Conservation (phyloP, 164 flowering plant genomes). For the Vitis rotundifolia region DNA sequence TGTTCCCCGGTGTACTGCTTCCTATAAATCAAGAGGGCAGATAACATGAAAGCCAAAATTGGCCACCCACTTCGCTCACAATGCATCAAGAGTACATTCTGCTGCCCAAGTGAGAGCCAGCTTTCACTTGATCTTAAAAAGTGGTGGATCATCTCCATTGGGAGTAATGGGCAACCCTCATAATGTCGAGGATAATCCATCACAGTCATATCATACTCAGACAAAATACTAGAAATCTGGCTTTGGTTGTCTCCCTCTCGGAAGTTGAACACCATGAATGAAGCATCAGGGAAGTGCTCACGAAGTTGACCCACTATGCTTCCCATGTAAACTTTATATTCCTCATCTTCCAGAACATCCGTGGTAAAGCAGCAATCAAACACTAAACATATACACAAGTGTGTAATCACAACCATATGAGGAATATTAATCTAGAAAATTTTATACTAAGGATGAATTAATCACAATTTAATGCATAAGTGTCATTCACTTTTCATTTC, state of each 20-base stretch:
- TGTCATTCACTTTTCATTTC: background rate
- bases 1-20: conserved; percentile 60
- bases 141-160: conserved; percentile 66
- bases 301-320: conserved; percentile 48
- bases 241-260: conserved; percentile 51
- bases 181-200: conserved; percentile 69
- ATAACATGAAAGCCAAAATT: conserved; percentile 64
- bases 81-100: conserved; percentile 59
- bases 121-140: conserved; percentile 60
- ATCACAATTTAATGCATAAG: background rate
- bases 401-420: background rate
- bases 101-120: conserved; percentile 59
- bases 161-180: conserved; percentile 59
- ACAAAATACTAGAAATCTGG: conserved; percentile 34
- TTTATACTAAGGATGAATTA: background rate
- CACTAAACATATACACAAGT: conserved; percentile 28
- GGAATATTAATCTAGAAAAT: too few relatives aligned
- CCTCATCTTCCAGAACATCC: conserved; percentile 42
- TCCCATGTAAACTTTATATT: conserved; percentile 48
- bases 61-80: conserved; percentile 75
- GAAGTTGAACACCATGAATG: conserved; percentile 62
- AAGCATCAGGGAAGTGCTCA: conserved; percentile 50
- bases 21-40: conserved; percentile 56
- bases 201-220: conserved; percentile 58
- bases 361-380: conserved; percentile 70